A percentile compares a stretch with the other conserved stretches of the same genome.
Conservation (phyloP, 108 stramenopile genomes). For the Stephanodiscus minutulus region DNA sequence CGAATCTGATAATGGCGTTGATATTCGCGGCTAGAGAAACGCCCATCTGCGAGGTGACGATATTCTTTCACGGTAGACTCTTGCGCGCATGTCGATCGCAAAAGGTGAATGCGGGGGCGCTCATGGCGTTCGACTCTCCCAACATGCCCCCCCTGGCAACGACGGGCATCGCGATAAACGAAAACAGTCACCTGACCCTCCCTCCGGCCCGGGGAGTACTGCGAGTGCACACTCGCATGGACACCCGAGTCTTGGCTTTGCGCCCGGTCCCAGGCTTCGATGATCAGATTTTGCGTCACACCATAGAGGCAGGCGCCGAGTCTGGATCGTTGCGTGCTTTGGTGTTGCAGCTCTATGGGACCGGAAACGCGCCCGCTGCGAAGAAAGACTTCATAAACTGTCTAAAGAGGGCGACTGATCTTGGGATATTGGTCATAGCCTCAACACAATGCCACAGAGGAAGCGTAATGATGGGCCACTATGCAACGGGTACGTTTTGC, state of each 20-base stretch:
- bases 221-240: constrained; percentile 87
- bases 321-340: constrained; percentile 68
- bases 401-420: constrained; percentile 64
- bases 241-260: constrained; percentile 84
- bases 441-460: constrained; percentile 93
- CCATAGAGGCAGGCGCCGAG: constrained; percentile 37
- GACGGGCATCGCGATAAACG: constrained; percentile 86
- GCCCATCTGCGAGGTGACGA: constrained; percentile 86
- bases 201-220: constrained; percentile 80
- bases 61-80: constrained; percentile 93
- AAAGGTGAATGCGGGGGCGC: constrained; percentile 85
- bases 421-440: constrained; percentile 90
- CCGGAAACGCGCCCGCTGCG: constrained; percentile 89
- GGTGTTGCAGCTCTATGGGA: constrained; percentile 95
- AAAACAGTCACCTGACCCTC: constrained; percentile 70
- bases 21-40: constrained; percentile 86
- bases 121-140: constrained; percentile 94
- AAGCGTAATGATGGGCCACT: constrained; percentile 86
- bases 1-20: constrained; percentile 95
- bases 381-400: constrained; percentile 77
- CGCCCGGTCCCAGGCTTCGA: constrained; percentile 95
- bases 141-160: constrained; percentile 92
- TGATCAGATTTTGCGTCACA: constrained; percentile 65
- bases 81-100: constrained; percentile 88
- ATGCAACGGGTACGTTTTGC: constrained; percentile 75